These are phyloP conservation scores for Neonothopanus nambi DNA, from an alignment of 1,284 basidiomycete species.

Conservation along the genomic window DNA sequence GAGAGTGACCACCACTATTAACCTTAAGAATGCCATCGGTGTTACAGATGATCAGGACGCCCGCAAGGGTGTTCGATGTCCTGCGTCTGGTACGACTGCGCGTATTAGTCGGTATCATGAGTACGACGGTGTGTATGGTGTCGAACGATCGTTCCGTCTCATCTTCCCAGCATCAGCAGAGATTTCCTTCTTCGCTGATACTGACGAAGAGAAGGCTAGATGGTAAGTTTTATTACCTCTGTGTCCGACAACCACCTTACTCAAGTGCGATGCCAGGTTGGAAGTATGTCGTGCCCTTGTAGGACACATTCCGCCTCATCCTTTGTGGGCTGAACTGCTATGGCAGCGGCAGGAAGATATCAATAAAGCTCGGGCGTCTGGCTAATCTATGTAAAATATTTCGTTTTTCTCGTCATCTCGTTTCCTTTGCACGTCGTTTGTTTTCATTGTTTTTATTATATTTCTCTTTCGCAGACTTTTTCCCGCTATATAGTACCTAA, in stretches of 20 bases:
- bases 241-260: not conserved
- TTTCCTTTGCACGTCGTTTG: no score
- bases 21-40: constrained; percentile 80
- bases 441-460: no score
- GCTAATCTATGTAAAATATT: no score
- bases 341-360: constrained; percentile 71
- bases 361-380: constrained; percentile 24
- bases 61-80: constrained; percentile 43
- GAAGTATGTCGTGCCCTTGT: constrained; percentile 78
- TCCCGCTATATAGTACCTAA: no score
- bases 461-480: no score
- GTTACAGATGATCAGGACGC: constrained; percentile 77
- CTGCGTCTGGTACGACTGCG: constrained; percentile 39
- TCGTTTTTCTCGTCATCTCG: no score
- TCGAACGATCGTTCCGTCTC: constrained; percentile 86
- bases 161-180: constrained; percentile 80
- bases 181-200: constrained; percentile 91
- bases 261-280: constrained; percentile 54
- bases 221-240: constrained; percentile 61
- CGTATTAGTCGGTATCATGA: constrained; percentile 50
- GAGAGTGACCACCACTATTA: constrained; percentile 87
- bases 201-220: constrained; percentile 81
- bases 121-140: constrained; percentile 71
- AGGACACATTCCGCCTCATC: constrained; percentile 85
- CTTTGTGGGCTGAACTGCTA: constrained; percentile 87